Evolutionary conservation across 306 rosid species (phyloP).

Genomic region (Fagus crenata): DNA sequence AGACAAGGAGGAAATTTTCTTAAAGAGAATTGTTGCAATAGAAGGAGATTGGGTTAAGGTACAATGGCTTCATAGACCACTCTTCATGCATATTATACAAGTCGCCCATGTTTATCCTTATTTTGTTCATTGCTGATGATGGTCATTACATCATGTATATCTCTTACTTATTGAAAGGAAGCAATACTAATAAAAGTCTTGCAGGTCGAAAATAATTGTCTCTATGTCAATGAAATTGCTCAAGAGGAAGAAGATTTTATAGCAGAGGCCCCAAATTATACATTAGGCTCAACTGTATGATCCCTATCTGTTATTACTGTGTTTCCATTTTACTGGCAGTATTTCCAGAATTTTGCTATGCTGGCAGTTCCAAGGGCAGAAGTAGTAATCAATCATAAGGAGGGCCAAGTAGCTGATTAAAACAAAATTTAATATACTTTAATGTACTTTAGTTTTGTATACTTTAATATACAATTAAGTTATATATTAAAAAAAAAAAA

Average conservation of each 20-base stretch:
- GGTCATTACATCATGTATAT: not conserved
- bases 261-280: slow-evolving; percentile 54
- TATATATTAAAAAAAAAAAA: not conserved
- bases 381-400: not conserved
- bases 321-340: slow-evolving; percentile 19
- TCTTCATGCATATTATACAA: not conserved
- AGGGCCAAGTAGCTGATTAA: not conserved
- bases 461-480: too few species aligned
- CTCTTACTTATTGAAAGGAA: not conserved
- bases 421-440: not conserved
- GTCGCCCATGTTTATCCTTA: not conserved
- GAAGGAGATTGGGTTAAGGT: slow-evolving; percentile 84
- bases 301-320: slow-evolving; percentile 2
- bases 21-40: slow-evolving; percentile 88
- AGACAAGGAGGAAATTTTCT: slow-evolving; percentile 45
- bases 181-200: slow-evolving; percentile 8
- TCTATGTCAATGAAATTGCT: slow-evolving; percentile 69
- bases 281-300: slow-evolving; percentile 51
- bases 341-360: slow-evolving; percentile 8
- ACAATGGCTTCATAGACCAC: slow-evolving; percentile 3
- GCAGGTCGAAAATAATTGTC: slow-evolving; percentile 63
- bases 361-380: not conserved
- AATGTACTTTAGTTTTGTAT: not conserved
- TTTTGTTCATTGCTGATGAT: not conserved
- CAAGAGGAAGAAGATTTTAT: slow-evolving; percentile 60